A percentile compares a stretch with the other conserved stretches of the same genome.
phyloP scores from a whole-genome alignment of 208 protist genomes.

The Trypanosoma vivax region DNA sequence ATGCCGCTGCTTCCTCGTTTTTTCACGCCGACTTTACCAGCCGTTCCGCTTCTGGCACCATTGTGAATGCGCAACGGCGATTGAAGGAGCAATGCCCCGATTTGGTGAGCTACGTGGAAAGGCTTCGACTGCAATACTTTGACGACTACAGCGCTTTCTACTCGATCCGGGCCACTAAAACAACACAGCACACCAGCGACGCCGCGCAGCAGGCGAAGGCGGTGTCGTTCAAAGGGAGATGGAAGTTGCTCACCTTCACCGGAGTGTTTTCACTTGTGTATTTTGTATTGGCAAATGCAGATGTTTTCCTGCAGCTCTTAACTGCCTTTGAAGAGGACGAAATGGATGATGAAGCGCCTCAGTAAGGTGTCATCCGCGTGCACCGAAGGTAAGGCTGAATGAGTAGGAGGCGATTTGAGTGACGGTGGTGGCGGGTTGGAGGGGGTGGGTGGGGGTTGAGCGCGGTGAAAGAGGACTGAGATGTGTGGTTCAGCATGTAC shows the following conservation, averaged over 20 bases:
- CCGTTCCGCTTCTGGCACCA: slow-evolving; percentile 7
- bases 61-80: slow-evolving; percentile 17
- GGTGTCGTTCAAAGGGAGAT: slow-evolving; percentile 52
- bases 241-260: slow-evolving; percentile 46
- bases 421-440: too few species aligned
- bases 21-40: slow-evolving; percentile 62
- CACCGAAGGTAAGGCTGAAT: background rate
- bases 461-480: too few species aligned
- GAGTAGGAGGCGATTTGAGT: too few species aligned
- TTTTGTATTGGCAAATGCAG: slow-evolving; percentile 62
- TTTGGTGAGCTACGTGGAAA: slow-evolving; percentile 68
- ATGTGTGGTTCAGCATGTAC: too few species aligned
- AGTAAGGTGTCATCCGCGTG: too few species aligned
- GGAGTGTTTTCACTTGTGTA: slow-evolving; percentile 46
- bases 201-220: slow-evolving; percentile 14
- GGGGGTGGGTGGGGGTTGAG: too few species aligned
- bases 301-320: slow-evolving; percentile 42
- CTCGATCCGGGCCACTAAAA: slow-evolving; percentile 20
- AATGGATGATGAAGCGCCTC: slow-evolving; percentile 31
- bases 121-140: slow-evolving; percentile 60
- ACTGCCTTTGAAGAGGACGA: slow-evolving; percentile 6
- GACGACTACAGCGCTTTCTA: slow-evolving; percentile 74
- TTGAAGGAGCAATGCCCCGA: slow-evolving; percentile 45
- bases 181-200: slow-evolving; percentile 1
- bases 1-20: slow-evolving; percentile 63